Base-by-base conservation (phyloP, 352 stramenopile genomes). In the Globisporangium echinulatum region DNA sequence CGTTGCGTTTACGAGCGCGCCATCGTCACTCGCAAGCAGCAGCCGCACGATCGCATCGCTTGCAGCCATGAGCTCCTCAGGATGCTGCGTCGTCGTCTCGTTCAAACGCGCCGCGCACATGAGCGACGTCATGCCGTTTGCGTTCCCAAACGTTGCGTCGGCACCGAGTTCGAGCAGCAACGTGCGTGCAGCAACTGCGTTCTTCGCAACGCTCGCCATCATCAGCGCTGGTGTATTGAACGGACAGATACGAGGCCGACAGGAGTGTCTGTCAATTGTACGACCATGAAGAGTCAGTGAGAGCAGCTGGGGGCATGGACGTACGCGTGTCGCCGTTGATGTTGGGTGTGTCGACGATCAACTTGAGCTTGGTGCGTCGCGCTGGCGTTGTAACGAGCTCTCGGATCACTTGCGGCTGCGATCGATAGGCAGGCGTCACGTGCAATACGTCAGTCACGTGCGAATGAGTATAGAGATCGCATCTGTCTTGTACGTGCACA, bases 181-280 rank as follows among this genome's bases (percentile, higher is more conserved):
- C 9, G 77, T 44, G n/a, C 70, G 59, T 50, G 73, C 83, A 3
- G 75, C 82, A 5, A 52, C 64, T 7, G 74, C 70, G 52, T 88
- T 87, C 68, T 94, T 94, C 11, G 78, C 78, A 40, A 91, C 85
- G 33, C 85, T 89, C 25, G 85, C 85, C 74, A 94, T 89, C 85
- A 94, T 94, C 11, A 94, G 65, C 37, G 85, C 85, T 94, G 54
- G 4, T 8, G 13, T 5, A 39, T 3, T n/a, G 4, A 25, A 13
- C 42, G 36, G 13, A 53, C 17, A 25, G 11, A 25, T 17, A 49
- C n/a, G 17, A 36, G 2, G 46, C 15, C 3, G 1, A 25, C 6
- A n/a, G 15, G 15, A 50, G 46, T 11, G 43, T 48, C 43, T 6
- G 11, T 46, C 42, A 5, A 15, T 13, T 15, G 42, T 13, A 25